Evolutionary conservation across 2,329 filamentous ascomycete genomes (phyloP).

Genomic region (Aspergillus neotritici): DNA sequence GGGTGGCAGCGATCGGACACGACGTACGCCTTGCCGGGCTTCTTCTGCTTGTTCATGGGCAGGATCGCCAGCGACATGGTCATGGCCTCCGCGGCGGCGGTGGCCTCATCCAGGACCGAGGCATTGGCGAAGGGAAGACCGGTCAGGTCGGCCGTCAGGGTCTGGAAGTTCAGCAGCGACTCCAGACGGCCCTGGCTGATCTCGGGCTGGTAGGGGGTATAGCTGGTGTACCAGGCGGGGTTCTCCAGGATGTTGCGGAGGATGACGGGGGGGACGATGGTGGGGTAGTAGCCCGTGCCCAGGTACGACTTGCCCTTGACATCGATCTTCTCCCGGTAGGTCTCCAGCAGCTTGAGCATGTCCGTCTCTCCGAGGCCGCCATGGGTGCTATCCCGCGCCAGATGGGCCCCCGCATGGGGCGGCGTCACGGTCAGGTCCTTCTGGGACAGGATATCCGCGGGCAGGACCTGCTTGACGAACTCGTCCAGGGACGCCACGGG

Average conservation of each 20-base stretch:
- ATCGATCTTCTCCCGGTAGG: constrained; percentile 53
- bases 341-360: constrained; percentile 37
- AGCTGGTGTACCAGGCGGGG: constrained; percentile 96
- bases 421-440: constrained; percentile 56
- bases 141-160: constrained; percentile 81
- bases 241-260: constrained; percentile 89
- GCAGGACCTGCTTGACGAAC: constrained; percentile 80
- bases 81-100: constrained; percentile 92
- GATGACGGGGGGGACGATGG: constrained; percentile 82
- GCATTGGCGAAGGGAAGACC: constrained; percentile 84
- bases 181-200: constrained; percentile 93
- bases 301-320: constrained; percentile 63
- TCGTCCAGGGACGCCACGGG: constrained; percentile 68
- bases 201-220: constrained; percentile 94
- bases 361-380: constrained; percentile 44
- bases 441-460: constrained; percentile 67
- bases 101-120: constrained; percentile 83
- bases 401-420: constrained; percentile 39
- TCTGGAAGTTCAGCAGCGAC: constrained; percentile 93
- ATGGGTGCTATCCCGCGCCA: constrained; percentile 34
- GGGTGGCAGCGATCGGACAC: constrained; percentile 78
- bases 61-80: constrained; percentile 79
- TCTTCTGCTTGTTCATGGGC: constrained; percentile 64
- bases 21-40: constrained; percentile 71
- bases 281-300: constrained; percentile 81